Base-by-base conservation (phyloP, 225 moss, liverwort and hornwort species). In the Straminergon stramineum region DNA sequence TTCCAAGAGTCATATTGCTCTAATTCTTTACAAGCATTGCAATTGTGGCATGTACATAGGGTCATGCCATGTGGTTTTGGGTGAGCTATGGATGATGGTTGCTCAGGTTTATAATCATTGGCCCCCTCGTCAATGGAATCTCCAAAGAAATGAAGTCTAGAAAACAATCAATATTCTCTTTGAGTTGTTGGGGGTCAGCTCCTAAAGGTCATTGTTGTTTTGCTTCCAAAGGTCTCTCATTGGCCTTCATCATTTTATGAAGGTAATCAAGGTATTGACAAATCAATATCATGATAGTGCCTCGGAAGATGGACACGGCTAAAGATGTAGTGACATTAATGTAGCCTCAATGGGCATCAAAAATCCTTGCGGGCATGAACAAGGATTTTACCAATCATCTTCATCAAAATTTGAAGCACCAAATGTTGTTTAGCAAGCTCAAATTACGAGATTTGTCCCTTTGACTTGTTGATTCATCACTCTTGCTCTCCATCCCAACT, bases 301-400 rank as follows among this genome's bases (percentile, higher is more conserved):
- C 43, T 43, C 0, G 6, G 1, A 39, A 73, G 27, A 16, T 73
- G 73, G 16, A 43, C 0, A 5, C 1, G 1, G 1, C 1, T 5
- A 43, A 73, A 2, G 10, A 73, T 27, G 26, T 27, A 16, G 27
- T 43, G 3, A 73, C 16, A 27, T 43, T 73, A 3, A 16, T 27
- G 4, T 27, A 8, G 5, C 41, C 3, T 70, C 0, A 26, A 1
- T 70, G 2, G 24, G 26, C 1, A 0, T 26, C 26, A 41, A 71
- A 41, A 26, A 15, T 26, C 9, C 1, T 71, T 15, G 0, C 9
- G 0, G 15, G 0, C 0, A 41, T 2, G 13, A 41, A 1, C 26
- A 24, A 71, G 2, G 9, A 5, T 16, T 26, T 43, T 27, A 15
- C 14, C 2, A 8, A 2, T 3, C n/a, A 43, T 43, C 3, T 0